Percentiles rank a stretch among this genome's conserved stretches.
Conservation (phyloP, 2,329 filamentous ascomycete species). For the Phoma sp. region DNA sequence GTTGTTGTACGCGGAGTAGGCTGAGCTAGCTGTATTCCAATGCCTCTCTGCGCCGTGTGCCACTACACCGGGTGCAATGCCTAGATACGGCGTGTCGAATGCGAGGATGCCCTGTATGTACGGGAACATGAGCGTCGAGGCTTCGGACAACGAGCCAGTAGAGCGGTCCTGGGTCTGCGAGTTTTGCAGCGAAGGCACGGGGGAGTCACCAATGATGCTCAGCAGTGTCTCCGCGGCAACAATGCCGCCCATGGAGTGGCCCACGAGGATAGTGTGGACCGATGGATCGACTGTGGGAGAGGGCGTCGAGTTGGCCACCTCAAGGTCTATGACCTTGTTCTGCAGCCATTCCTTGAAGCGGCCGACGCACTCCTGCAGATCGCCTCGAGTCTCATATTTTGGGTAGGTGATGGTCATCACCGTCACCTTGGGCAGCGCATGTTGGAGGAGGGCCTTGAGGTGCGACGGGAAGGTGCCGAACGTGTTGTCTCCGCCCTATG, state of each 20-base stretch:
- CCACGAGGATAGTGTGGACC: conserved; percentile 79
- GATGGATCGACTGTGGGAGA: conserved; percentile 87
- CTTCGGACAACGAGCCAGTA: conserved; percentile 41
- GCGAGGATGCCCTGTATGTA: conserved; percentile 89
- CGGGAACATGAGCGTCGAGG: conserved; percentile 83
- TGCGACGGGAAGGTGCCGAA: conserved; percentile 79
- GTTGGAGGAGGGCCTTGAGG: conserved; percentile 67
- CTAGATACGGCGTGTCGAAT: conserved; percentile 92
- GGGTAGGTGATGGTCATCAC: conserved; percentile 76
- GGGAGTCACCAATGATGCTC: conserved; percentile 67
- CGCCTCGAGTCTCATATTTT: conserved; percentile 80
- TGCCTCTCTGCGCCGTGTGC: conserved; percentile 86
- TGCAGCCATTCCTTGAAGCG: conserved; percentile 83
- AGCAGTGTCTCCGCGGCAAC: conserved; percentile 89
- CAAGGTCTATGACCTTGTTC: conserved; percentile 91
- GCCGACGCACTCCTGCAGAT: conserved; percentile 72
- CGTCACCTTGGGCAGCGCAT: conserved; percentile 71
- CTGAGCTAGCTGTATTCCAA: conserved; percentile 74
- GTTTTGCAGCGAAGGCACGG: conserved; percentile 46
- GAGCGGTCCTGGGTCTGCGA: conserved; percentile 35
- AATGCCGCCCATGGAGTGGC: conserved; percentile 89
- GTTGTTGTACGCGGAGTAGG: conserved; percentile 70
- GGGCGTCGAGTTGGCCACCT: conserved; percentile 79
- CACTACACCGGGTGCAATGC: conserved; percentile 81
- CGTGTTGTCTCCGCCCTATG: conserved; percentile 75